Base-by-base conservation (phyloP, 2,329 filamentous ascomycete species). In the Clarireedia paspali region DNA sequence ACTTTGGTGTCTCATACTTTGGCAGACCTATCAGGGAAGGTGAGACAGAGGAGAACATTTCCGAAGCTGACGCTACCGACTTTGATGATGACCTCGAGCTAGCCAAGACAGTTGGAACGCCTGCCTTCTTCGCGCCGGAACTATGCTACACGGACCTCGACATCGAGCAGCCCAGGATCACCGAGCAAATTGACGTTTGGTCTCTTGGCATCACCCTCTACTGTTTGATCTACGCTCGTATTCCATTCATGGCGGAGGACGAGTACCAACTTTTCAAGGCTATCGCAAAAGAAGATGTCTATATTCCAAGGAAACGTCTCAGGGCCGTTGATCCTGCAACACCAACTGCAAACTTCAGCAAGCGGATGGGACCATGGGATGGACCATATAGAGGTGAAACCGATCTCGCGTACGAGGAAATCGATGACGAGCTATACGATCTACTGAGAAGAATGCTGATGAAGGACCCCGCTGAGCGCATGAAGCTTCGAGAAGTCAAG, bases 1-100 rank as follows among this genome's bases (percentile, higher is more conserved):
- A 99, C 68, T 99, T 99, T 74, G 94, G 94, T 34, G 94, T 99
- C 1, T 99, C 94, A 1, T 99, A 97, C 71, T 89, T 99, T 60
- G 94, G 94, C 27, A 84, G 90, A 50, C 90, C 90, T 1, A 88
- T 91, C 57, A 81, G 89, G 40, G 89, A 95, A 47, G 88, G 88
- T 53, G 89, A 95, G 64, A 80, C 84, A 39, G 86, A 89, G 57
- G 87, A 91, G 57, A 85, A 74, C 58, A 84, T 76, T 17, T 87
- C 87, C 4, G 89, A 95, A 68, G 89, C 86, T 0, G 91, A 96
- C 70, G 88, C 89, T 10, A 84, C 83, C 42, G 89, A 95, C 66
- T 84, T 95, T 57, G 91, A 96, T 64, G 90, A 96, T 68, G 91
- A 95, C 60, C 83, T 95, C 58, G 94, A 97, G 70, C 77, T 99